Evolutionary conservation across 2,329 filamentous ascomycete species (phyloP), one percentile per base, ranked within the genome.

Genomic region (Thermothelomyces thermophilus): DNA sequence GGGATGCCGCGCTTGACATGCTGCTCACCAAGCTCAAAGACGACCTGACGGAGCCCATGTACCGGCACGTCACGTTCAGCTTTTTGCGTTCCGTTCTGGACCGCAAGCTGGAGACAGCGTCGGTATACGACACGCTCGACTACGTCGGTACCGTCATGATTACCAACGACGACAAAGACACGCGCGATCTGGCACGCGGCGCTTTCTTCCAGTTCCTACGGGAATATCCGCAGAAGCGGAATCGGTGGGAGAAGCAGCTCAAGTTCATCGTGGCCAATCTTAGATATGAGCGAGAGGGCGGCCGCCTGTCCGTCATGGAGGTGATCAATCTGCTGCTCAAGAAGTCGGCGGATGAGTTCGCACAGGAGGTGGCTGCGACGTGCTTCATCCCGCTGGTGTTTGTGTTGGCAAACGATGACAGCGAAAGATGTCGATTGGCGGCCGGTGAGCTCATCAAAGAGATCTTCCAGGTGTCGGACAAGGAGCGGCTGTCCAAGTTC

Each of bases 201-300:
- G 86, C 89, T 13, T 98, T 94, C 68, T 86, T 95, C 66, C 89
- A 96, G 58, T 98, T 98, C 70, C 73, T 98, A 49, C 82, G 90
- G 57, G 90, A 96, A 47, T 98, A 96, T 63, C 91, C 93, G 0
- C 93, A 97, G 65, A 89, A 86, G 61, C 90, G 90, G 67, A 86
- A 83, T 55, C 79, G 93, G 13, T 94, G 93, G 83, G 78, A 80
- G 34, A 95, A 95, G 65, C 91, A 97, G 64, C 77, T 96, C 44
- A 82, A 78, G 49, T 98, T 97, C 64, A 75, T 98, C 42, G 79
- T 94, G 43, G 87, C 87, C 60, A 98, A 98, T 62, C 73, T 98
- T 56, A 84, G 91, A 52, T 98, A 96, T 65, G 82, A 91, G 37
- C 83, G 94, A 60, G 83, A 90, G 58, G 87, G 93, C 53, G 93